A percentile compares a stretch with the other conserved stretches of the same genome.
Evolutionary conservation across 2,329 filamentous ascomycete species (phyloP).

Genomic region (Nectriaceae sp.): DNA sequence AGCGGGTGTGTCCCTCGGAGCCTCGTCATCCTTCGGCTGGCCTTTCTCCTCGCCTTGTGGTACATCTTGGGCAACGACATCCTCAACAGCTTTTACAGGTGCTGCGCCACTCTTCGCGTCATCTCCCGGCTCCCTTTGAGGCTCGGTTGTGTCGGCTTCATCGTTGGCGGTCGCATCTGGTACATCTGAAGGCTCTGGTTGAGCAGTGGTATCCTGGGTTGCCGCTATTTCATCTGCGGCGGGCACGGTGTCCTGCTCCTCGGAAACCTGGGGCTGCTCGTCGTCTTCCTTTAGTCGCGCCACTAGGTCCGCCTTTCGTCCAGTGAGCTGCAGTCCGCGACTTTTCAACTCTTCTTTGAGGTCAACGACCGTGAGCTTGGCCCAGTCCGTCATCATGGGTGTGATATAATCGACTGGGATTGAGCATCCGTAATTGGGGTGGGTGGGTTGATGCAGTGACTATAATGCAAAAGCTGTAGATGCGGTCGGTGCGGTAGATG

Average conservation of each 20-base stretch:
- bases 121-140: slow-evolving; percentile 1
- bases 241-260: slow-evolving; percentile 12
- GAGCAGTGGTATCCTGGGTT: slow-evolving; percentile 7
- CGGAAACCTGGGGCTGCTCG: slow-evolving; percentile 6
- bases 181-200: slow-evolving; percentile 15
- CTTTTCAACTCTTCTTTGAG: slow-evolving; percentile 74
- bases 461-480: neutral
- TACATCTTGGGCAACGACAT: neutral
- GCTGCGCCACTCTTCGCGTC: slow-evolving; percentile 1
- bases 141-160: slow-evolving; percentile 4
- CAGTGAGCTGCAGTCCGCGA: slow-evolving; percentile 67
- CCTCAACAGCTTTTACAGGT: neutral
- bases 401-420: neutral
- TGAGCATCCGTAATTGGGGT: slow-evolving; percentile 1
- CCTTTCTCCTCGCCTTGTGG: slow-evolving; percentile 3
- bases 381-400: slow-evolving; percentile 52
- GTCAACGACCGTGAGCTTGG: slow-evolving; percentile 70
- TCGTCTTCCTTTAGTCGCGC: slow-evolving; percentile 53
- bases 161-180: slow-evolving; percentile 8
- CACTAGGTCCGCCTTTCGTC: slow-evolving; percentile 72
- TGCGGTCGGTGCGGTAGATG: neutral
- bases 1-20: slow-evolving; percentile 6
- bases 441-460: neutral
- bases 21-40: slow-evolving; percentile 8
- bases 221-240: slow-evolving; percentile 12